A percentile compares a stretch with the other conserved stretches of the same genome.
These are phyloP conservation scores for Intubia oerlemansii DNA, from an alignment of 2,329 filamentous ascomycete species.

Conservation along the genomic window DNA sequence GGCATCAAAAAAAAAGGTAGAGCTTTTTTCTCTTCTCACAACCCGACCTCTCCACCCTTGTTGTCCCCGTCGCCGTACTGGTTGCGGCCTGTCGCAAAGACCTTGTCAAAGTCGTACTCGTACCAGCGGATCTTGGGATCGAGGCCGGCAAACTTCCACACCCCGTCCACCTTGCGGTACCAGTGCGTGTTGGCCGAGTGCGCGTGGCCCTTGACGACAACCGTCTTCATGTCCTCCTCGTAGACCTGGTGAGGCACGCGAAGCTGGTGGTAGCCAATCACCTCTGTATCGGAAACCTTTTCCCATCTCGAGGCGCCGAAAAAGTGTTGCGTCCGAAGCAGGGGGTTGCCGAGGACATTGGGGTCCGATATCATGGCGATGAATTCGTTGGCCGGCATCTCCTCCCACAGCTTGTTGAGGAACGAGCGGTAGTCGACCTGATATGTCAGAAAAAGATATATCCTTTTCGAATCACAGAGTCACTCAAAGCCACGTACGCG, in stretches of 20 bases:
- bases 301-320: conserved; percentile 37
- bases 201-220: conserved; percentile 36
- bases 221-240: conserved; percentile 16
- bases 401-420: conserved; percentile 36
- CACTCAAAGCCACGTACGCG: conserved; percentile 15
- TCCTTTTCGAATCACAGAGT: no score
- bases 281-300: conserved; percentile 32
- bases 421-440: conserved; percentile 52
- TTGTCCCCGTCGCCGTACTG: conserved; percentile 5
- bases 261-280: conserved; percentile 38
- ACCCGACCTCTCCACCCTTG: no score
- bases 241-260: conserved; percentile 42
- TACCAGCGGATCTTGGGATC: conserved; percentile 32
- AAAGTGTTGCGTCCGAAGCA: conserved; percentile 43
- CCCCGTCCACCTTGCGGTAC: conserved; percentile 34
- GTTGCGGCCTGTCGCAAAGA: conserved; percentile 9
- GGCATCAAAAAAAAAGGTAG: no score
- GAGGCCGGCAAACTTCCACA: conserved; percentile 39
- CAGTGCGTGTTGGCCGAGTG: conserved; percentile 35
- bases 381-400: conserved; percentile 40
- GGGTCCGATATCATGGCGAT: conserved; percentile 34
- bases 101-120: conserved; percentile 28
- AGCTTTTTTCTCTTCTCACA: background rate
- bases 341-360: conserved; percentile 36
- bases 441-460: conserved; percentile 1